Evolutionary conservation across 768 basidiomycete genomes (phyloP), one percentile per base, ranked within the genome.

Genomic region (Rubroboletus pulcherrimus): DNA sequence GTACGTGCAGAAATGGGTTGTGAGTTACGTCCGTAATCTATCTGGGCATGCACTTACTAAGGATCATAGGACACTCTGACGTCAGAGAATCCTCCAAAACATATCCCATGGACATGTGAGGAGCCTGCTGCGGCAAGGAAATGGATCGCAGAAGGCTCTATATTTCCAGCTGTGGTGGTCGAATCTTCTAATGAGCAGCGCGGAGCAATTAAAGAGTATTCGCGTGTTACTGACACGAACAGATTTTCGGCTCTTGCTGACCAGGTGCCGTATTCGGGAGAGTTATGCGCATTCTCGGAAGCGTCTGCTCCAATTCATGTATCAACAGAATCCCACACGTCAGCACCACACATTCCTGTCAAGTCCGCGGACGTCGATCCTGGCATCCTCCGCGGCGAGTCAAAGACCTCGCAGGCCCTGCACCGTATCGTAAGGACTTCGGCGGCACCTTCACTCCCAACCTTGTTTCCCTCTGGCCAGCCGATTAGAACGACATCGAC

Each of bases 1-100:
- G 24, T 73, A 68, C 41, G 65, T 75, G 26, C 61, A 63, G 41
- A 63, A 58, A 35, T 75, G 74, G 74, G 54, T 63, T 48, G 74
- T 75, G 55, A 61, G 75, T 63, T 17, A 42, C 37, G 42, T 37
- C 50, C 31, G 2, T 52, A 10, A 46, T 41, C 17, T 46, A 3
- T 37, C 24, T 51, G 35, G 24, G 8, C 21, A 21, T 39, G 29
- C 14, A 19, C 51, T 70, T 47, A 65, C 46, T 53, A 35, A 10
- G 24, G 34, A 33, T 54, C 30, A 33, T 44, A 70, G 69, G 56
- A 69, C 24, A 54, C 42, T 15, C 51, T 70, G 24, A 59, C 51
- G 15, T 43, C 50, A 10, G 59, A 60, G 10, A 35, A 53, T 51
- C 68, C 71, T 38, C 66, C 68, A 5, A 63, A 55, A 17, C 71